Conservation (phyloP, 768 basidiomycete species). For the Cystobasidium onofrii region DNA sequence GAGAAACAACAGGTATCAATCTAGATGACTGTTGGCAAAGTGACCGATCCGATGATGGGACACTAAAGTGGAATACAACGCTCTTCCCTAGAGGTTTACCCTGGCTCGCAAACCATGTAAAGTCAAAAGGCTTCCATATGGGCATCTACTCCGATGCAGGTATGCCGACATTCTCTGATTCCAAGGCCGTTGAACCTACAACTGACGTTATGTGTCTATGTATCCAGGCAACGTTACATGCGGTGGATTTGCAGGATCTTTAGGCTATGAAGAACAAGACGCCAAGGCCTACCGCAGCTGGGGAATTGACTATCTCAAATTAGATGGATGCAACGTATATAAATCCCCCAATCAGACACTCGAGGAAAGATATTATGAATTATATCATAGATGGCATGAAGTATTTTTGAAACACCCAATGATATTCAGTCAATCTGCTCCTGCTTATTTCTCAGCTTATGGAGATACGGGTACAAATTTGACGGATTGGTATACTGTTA, state of each 20-base stretch:
- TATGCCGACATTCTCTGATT: no score
- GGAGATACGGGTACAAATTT: background rate
- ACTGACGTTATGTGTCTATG: no score
- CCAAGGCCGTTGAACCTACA: no score
- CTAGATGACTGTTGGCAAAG: slow-evolving; percentile 20
- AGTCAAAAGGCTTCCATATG: slow-evolving; percentile 11
- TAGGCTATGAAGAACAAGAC: slow-evolving; percentile 25
- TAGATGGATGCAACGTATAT: slow-evolving; percentile 20
- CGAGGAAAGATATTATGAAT: slow-evolving; percentile 8
- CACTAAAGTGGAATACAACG: slow-evolving; percentile 17
- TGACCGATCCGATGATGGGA: slow-evolving; percentile 1
- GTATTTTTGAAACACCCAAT: slow-evolving; percentile 18
- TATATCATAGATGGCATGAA: slow-evolving; percentile 23
- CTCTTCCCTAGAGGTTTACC: slow-evolving; percentile 18
- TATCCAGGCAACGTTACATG: slow-evolving; percentile 16
- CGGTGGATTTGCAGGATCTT: slow-evolving; percentile 17
- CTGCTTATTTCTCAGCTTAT: slow-evolving; percentile 23
- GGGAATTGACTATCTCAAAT: slow-evolving; percentile 26
- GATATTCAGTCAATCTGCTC: slow-evolving; percentile 25
- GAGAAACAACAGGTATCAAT: slow-evolving; percentile 11
- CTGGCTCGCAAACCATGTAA: slow-evolving; percentile 16
- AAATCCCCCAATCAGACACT: background rate
- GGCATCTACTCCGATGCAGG: slow-evolving; percentile 26
- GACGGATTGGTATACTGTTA: slow-evolving; percentile 23
- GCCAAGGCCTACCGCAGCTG: slow-evolving; percentile 2